Percentiles rank a stretch among this genome's conserved stretches.
phyloP scores from a whole-genome alignment of 1,284 basidiomycete species.

The Chondrostereum purpureum region DNA sequence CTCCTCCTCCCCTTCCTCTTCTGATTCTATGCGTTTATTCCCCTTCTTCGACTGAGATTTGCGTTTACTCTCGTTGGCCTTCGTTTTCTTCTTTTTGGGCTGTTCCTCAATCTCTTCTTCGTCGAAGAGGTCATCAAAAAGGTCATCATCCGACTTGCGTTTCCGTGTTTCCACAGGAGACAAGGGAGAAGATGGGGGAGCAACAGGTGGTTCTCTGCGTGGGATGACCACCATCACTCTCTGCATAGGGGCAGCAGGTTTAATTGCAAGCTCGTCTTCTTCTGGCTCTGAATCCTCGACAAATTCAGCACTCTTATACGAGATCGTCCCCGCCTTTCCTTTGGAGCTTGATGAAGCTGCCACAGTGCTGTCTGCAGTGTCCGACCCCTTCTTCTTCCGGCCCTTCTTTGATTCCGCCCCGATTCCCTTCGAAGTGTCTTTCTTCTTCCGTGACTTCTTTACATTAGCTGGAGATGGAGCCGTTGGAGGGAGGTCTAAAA shows the following conservation, averaged over 20 bases:
- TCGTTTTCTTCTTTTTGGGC: constrained; percentile 1
- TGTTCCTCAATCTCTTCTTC: constrained; percentile 1
- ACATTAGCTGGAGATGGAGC: not conserved
- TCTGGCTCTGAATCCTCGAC: constrained; percentile 5
- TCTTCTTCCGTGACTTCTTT: constrained; percentile 13
- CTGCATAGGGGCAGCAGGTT: not conserved
- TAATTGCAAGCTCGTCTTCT: constrained; percentile 8
- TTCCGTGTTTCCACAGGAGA: not conserved
- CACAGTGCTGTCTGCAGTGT: too few species aligned
- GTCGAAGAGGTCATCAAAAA: not conserved
- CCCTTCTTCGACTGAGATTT: constrained; percentile 4
- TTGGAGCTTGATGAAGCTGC: too few species aligned
- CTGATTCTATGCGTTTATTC: constrained; percentile 2
- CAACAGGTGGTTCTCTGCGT: not conserved
- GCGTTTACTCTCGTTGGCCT: not conserved
- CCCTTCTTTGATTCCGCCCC: constrained; percentile 5
- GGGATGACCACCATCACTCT: not conserved
- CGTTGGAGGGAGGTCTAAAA: not conserved
- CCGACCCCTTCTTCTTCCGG: constrained; percentile 10
- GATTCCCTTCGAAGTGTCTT: not conserved
- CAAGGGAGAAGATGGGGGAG: not conserved
- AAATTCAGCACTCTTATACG: constrained; percentile 10
- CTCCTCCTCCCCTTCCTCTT: constrained; percentile 8
- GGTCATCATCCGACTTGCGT: constrained; percentile 1
- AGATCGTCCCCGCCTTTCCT: too few species aligned